Evolutionary conservation across 768 basidiomycete genomes (phyloP).

Genomic region (Lactifluus subvellereus): DNA sequence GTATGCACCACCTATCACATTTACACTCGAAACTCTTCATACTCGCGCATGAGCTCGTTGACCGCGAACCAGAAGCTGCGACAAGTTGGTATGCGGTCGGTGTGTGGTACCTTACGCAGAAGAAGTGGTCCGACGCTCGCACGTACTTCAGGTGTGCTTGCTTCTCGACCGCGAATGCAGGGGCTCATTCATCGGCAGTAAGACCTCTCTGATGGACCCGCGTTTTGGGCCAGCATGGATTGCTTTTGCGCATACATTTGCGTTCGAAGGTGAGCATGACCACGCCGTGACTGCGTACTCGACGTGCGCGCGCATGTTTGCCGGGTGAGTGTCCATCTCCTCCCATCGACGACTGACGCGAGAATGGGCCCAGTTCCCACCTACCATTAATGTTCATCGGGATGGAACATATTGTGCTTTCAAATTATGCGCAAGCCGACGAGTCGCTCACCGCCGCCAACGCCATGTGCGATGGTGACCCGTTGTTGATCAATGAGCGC

Average conservation of each 20-base stretch:
- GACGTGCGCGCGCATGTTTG: constrained; percentile 91
- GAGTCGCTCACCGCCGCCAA: constrained; percentile 84
- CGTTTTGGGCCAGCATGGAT: constrained; percentile 97
- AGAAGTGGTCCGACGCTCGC: constrained; percentile 86
- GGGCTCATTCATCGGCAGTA: constrained; percentile 43
- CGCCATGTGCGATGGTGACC: constrained; percentile 80
- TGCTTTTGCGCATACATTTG: constrained; percentile 96
- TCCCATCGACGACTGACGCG: constrained; percentile 4
- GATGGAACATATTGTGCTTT: constrained; percentile 94
- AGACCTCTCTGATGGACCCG: constrained; percentile 95
- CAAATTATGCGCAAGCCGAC: constrained; percentile 73
- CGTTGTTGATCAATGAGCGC: constrained; percentile 84
- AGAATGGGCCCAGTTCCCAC: constrained; percentile 66
- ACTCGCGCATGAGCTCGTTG: constrained; percentile 92
- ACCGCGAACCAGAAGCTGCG: constrained; percentile 87
- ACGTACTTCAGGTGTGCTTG: constrained; percentile 85
- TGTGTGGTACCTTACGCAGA: constrained; percentile 86
- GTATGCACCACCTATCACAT: constrained; percentile 94
- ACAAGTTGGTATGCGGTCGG: constrained; percentile 99
- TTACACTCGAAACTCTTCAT: constrained; percentile 92
- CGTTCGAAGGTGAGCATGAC: constrained; percentile 95
- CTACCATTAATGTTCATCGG: constrained; percentile 93
- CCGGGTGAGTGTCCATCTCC: constrained; percentile 56
- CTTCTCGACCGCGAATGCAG: neutral
- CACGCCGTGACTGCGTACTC: constrained; percentile 98